These are phyloP conservation scores for Chrysoporthe deuterocubensis DNA, from an alignment of 2,329 filamentous ascomycete genomes.

Conservation along the genomic window DNA sequence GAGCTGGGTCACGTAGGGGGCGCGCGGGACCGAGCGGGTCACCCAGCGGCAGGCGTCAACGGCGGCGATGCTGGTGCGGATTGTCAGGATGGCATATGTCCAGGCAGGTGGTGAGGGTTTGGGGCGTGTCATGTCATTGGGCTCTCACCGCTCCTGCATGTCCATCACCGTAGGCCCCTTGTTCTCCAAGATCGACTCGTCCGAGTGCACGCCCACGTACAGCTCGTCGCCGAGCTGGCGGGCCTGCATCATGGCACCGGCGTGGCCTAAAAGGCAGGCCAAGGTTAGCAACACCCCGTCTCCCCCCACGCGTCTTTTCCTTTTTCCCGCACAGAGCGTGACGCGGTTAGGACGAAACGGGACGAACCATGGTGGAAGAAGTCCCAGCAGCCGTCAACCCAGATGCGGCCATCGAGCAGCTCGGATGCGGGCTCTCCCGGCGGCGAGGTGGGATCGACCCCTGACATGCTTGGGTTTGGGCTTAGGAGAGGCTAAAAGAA, in stretches of 20 bases:
- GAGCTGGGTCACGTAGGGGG: slow-evolving; percentile 92
- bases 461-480: slow-evolving; percentile 29
- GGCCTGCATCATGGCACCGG: slow-evolving; percentile 94
- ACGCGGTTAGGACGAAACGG: neutral
- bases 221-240: slow-evolving; percentile 88
- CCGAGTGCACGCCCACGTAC: slow-evolving; percentile 90
- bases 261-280: slow-evolving; percentile 68
- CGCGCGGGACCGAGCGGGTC: slow-evolving; percentile 78
- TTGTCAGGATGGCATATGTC: slow-evolving; percentile 33
- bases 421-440: slow-evolving; percentile 56
- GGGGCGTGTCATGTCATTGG: slow-evolving; percentile 9
- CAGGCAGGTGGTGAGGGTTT: neutral
- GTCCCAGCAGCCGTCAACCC: slow-evolving; percentile 99
- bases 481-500: neutral
- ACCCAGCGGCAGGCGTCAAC: slow-evolving; percentile 96
- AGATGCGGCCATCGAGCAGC: slow-evolving; percentile 75
- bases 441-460: slow-evolving; percentile 36
- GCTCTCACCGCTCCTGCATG: slow-evolving; percentile 74
- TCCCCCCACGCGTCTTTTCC: neutral
- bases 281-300: neutral
- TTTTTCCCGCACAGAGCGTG: neutral
- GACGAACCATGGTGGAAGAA: slow-evolving; percentile 90
- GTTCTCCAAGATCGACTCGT: slow-evolving; percentile 93
- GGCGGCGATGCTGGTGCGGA: slow-evolving; percentile 69
- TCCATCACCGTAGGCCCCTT: slow-evolving; percentile 99